These are phyloP conservation scores for Chiua virens DNA, from an alignment of 768 basidiomycete species.

Conservation along the genomic window DNA sequence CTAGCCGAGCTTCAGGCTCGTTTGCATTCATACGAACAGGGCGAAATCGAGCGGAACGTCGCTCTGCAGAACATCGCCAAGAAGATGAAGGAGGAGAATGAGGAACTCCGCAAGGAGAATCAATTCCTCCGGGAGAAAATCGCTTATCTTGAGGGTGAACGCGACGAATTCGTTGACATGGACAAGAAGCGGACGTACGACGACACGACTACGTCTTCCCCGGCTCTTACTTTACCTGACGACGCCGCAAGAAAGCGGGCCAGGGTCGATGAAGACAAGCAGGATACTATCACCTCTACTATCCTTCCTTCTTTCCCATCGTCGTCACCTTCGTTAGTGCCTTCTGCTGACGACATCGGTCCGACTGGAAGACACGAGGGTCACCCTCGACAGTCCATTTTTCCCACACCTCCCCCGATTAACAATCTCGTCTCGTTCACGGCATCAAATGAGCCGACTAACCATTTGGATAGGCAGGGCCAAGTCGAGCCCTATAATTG, in stretches of 20 bases:
- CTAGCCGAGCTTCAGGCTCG: constrained; percentile 86
- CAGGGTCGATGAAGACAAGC: constrained; percentile 28
- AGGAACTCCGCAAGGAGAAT: constrained; percentile 70
- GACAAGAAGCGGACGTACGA: constrained; percentile 64
- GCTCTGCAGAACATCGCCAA: constrained; percentile 82
- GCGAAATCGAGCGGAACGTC: constrained; percentile 86
- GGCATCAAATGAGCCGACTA: constrained; percentile 26
- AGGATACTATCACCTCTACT: constrained; percentile 14
- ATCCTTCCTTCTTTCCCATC: constrained; percentile 26
- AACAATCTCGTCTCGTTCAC: constrained; percentile 39
- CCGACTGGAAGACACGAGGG: constrained; percentile 27
- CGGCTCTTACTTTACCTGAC: constrained; percentile 21
- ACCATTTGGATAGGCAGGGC: constrained; percentile 35
- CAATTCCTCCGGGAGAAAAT: constrained; percentile 53
- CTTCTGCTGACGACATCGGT: constrained; percentile 46
- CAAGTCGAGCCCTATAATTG: constrained; percentile 44
- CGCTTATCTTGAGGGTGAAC: constrained; percentile 41
- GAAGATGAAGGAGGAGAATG: constrained; percentile 85
- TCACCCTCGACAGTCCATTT: constrained; percentile 26
- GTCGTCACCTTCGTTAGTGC: constrained; percentile 50
- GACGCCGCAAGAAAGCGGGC: constrained; percentile 39
- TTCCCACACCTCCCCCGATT: constrained; percentile 31
- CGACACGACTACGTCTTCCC: constrained; percentile 40
- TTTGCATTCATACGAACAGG: constrained; percentile 81
- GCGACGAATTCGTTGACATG: constrained; percentile 27